A percentile compares a stretch with the other conserved stretches of the same genome.
These are phyloP conservation scores for Hibiscus tridactylites DNA, from an alignment of 345 rosid species.

Conservation along the genomic window DNA sequence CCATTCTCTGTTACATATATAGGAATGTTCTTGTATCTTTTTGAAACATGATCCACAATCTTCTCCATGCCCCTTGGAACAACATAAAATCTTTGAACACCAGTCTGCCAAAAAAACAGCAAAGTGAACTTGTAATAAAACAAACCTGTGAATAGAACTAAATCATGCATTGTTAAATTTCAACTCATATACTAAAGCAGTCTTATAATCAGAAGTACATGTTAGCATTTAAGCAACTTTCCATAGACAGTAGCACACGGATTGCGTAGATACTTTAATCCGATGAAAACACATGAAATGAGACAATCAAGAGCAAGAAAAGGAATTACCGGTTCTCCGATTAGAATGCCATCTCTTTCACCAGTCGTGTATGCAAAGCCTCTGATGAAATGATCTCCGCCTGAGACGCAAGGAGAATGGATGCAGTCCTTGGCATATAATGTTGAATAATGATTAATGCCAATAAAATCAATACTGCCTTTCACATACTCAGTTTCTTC, in stretches of 20 bases:
- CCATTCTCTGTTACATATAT: conserved; percentile 40
- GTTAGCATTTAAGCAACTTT: too few relatives aligned
- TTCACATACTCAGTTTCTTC: conserved; percentile 25
- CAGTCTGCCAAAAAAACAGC: conserved; percentile 17
- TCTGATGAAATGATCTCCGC: conserved; percentile 24
- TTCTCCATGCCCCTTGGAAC: conserved; percentile 46
- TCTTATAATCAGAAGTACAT: too few relatives aligned
- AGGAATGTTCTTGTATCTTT: conserved; percentile 41
- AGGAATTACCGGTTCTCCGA: conserved; percentile 25
- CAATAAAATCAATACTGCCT: conserved; percentile 44
- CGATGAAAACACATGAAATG: not conserved
- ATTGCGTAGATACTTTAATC: not conserved
- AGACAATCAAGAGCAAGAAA: not conserved
- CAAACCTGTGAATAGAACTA: too few relatives aligned
- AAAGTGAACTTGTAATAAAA: not conserved
- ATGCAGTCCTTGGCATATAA: conserved; percentile 43
- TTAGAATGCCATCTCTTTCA: conserved; percentile 26
- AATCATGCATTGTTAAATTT: not conserved
- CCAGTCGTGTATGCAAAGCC: conserved; percentile 33
- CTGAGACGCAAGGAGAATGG: conserved; percentile 26
- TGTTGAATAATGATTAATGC: conserved; percentile 34
- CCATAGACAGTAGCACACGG: not conserved
- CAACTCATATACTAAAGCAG: not conserved
- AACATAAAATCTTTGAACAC: conserved; percentile 22
- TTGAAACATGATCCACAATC: conserved; percentile 21